Conservation (phyloP, 202 grass and related monocot species). For the Zoysia matrella region DNA sequence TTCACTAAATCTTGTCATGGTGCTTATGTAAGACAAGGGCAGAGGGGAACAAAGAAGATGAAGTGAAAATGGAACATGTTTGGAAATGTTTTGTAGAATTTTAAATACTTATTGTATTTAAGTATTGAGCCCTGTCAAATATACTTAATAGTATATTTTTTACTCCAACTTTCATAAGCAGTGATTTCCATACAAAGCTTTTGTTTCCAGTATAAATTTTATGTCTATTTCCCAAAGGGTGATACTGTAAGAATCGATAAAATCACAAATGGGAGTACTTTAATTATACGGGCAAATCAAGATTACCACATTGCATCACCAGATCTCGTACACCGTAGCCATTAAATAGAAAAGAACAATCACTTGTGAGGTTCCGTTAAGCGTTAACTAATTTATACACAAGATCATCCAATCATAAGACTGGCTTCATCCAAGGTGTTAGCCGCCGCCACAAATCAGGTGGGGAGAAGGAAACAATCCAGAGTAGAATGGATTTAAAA, state of each 20-base stretch:
- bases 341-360: background rate
- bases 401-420: constrained; percentile 1
- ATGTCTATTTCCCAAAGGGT: background rate
- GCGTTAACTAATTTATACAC: constrained; percentile 5
- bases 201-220: background rate
- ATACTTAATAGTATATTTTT: no score
- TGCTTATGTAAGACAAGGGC: background rate
- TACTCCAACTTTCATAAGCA: background rate
- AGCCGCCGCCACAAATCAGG: background rate
- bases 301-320: background rate
- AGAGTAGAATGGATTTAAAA: background rate
- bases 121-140: background rate
- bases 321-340: background rate
- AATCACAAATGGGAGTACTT: background rate
- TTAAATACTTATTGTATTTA: background rate
- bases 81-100: background rate
- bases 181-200: background rate
- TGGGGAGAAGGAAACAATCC: background rate
- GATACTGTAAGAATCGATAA: background rate
- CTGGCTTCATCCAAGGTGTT: background rate
- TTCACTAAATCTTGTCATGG: background rate
- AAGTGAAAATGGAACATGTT: background rate
- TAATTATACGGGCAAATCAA: background rate
- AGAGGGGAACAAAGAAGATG: background rate
- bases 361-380: background rate